Evolutionary conservation across 2,329 filamentous ascomycete species (phyloP).

Genomic region (Microthyrium microscopicum): DNA sequence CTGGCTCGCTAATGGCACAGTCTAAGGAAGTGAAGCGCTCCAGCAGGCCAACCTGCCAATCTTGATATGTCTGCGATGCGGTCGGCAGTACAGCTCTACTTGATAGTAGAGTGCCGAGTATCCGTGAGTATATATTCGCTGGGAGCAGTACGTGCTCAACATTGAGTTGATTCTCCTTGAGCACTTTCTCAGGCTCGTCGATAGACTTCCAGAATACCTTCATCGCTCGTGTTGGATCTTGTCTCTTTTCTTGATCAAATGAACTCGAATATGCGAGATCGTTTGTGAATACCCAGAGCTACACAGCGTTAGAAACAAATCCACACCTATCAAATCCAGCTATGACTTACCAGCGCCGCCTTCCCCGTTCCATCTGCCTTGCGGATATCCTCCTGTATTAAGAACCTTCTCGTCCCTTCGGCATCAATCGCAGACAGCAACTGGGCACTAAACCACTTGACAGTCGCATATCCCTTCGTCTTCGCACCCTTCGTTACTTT

Average conservation of each 20-base stretch:
- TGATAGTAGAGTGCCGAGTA: constrained; percentile 27
- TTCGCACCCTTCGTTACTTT: constrained; percentile 9
- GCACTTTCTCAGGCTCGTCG: constrained; percentile 17
- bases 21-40: constrained; percentile 37
- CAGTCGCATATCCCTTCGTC: constrained; percentile 12
- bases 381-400: constrained; percentile 41
- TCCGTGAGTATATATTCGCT: constrained; percentile 28
- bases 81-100: constrained; percentile 38
- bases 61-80: constrained; percentile 40
- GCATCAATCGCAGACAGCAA: constrained; percentile 39
- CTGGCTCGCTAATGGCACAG: no score
- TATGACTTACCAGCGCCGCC: constrained; percentile 6
- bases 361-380: not conserved
- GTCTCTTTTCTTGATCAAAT: constrained; percentile 7
- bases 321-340: not conserved
- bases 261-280: constrained; percentile 39
- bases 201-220: constrained; percentile 37
- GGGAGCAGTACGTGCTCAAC: constrained; percentile 39
- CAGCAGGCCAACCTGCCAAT: constrained; percentile 52
- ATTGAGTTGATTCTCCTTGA: constrained; percentile 17
- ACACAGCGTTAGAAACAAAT: constrained; percentile 7
- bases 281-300: constrained; percentile 45
- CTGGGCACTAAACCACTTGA: constrained; percentile 36
- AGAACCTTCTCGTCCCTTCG: constrained; percentile 38
- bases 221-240: constrained; percentile 32